phyloP scores from a whole-genome alignment of 805 yeast genomes.

The Candida loeiensis region DNA sequence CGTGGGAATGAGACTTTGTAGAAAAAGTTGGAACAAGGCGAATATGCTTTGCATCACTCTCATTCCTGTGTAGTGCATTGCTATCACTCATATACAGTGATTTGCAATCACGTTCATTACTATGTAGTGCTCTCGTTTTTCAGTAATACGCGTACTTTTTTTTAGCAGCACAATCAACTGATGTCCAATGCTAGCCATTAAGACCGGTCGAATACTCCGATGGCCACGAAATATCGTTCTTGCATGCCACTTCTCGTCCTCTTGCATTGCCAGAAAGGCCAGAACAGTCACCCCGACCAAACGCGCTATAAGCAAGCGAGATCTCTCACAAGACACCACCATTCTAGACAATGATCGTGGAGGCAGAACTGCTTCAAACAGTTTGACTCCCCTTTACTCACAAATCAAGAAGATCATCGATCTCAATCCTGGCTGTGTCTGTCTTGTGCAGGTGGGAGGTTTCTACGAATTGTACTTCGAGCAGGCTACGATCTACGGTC shows the following conservation, averaged over 20 bases:
- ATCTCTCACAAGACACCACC: not conserved
- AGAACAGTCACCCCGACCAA: not conserved
- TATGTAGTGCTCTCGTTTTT: too few species aligned
- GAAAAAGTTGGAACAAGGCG: too few species aligned
- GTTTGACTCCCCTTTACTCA: constrained; percentile 35
- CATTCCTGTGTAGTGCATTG: too few species aligned
- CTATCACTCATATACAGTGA: too few species aligned
- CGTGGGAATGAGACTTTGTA: too few species aligned
- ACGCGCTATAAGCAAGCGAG: not conserved
- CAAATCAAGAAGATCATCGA: constrained; percentile 30
- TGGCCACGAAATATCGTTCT: not conserved
- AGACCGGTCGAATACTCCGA: not conserved
- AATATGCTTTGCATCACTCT: too few species aligned
- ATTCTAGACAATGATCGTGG: constrained; percentile 38
- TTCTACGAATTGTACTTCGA: constrained; percentile 87
- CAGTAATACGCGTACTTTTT: not conserved
- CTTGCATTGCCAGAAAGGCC: not conserved
- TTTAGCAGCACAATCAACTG: too few species aligned
- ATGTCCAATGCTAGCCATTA: not conserved
- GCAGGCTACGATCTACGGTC: constrained; percentile 75
- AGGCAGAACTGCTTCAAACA: constrained; percentile 28
- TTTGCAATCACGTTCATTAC: too few species aligned
- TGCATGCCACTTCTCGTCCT: not conserved
- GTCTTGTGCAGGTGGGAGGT: constrained; percentile 74
- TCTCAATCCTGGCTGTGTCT: constrained; percentile 36